A percentile compares a stretch with the other conserved stretches of the same genome.
These are phyloP conservation scores for Aspergillus persii DNA, from an alignment of 2,329 filamentous ascomycete species.

Conservation along the genomic window DNA sequence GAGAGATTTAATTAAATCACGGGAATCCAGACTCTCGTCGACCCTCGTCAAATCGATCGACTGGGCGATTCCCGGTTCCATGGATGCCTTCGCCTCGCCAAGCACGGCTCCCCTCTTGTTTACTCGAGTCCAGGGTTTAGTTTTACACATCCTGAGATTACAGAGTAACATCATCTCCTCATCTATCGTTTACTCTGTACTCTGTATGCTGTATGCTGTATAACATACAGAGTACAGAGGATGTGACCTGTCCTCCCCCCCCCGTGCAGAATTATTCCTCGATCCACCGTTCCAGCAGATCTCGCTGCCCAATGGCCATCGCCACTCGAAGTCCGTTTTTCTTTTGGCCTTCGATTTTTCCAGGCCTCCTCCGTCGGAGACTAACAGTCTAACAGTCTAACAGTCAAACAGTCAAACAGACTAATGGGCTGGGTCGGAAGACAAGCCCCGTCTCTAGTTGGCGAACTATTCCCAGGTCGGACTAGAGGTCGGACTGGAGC, in stretches of 20 bases:
- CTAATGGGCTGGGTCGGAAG: neutral
- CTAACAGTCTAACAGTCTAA: too few species aligned
- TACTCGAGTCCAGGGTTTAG: neutral
- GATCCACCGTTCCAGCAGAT: neutral
- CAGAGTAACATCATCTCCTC: too few species aligned
- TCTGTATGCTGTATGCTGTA: too few species aligned
- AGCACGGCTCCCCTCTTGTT: neutral
- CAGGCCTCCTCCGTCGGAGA: neutral
- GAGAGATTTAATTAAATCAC: neutral
- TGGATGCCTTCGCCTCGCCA: neutral
- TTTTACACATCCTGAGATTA: too few species aligned
- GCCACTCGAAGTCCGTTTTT: neutral
- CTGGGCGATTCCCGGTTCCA: slow-evolving; percentile 1
- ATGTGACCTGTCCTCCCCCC: neutral
- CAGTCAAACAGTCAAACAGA: neutral
- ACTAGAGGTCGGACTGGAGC: neutral
- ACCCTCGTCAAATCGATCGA: neutral
- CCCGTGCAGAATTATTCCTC: neutral
- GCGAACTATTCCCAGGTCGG: neutral
- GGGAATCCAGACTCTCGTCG: neutral
- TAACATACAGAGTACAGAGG: too few species aligned
- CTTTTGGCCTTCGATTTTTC: neutral
- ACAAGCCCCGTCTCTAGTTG: neutral
- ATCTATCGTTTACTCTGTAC: too few species aligned
- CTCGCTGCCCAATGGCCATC: neutral